Evolutionary conservation across 1,284 basidiomycete species (phyloP).

Genomic region (Garcileccinum viscosum): DNA sequence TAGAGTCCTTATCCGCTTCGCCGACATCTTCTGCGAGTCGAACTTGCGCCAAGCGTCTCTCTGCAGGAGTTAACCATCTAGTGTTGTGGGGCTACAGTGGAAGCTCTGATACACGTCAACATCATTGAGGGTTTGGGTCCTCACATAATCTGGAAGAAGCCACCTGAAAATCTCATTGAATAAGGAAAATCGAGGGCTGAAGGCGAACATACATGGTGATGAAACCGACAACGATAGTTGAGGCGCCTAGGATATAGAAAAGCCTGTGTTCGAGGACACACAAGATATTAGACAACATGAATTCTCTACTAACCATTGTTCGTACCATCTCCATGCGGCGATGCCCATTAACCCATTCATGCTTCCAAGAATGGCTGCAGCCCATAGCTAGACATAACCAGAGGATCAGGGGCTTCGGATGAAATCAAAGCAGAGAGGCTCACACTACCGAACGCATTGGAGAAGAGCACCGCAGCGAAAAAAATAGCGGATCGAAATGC

Average conservation of each 20-base stretch:
- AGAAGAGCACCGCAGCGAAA: neutral
- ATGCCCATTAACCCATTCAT: conserved; percentile 75
- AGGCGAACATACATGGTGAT: conserved; percentile 53
- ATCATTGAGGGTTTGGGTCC: conserved; percentile 19
- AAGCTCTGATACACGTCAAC: neutral
- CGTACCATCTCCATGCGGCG: conserved; percentile 76
- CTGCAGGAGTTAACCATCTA: conserved; percentile 62
- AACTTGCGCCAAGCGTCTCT: conserved; percentile 60
- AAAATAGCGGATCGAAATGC: conserved; percentile 31
- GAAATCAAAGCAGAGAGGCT: neutral
- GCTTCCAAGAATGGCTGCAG: conserved; percentile 70
- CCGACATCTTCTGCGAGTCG: conserved; percentile 4
- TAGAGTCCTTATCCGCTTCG: neutral
- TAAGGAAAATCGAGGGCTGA: neutral
- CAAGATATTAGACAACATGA: too few species aligned
- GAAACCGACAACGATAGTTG: conserved; percentile 63
- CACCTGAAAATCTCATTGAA: conserved; percentile 40
- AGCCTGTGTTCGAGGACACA: conserved; percentile 47
- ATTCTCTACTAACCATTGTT: too few species aligned
- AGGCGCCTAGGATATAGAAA: conserved; percentile 69
- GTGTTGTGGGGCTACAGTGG: conserved; percentile 66
- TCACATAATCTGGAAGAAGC: conserved; percentile 63
- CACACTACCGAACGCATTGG: neutral
- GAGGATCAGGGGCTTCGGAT: conserved; percentile 52
- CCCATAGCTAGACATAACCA: conserved; percentile 26